These are phyloP conservation scores for Trichoderma sp. DNA, from an alignment of 2,329 filamentous ascomycete species.

Conservation along the genomic window DNA sequence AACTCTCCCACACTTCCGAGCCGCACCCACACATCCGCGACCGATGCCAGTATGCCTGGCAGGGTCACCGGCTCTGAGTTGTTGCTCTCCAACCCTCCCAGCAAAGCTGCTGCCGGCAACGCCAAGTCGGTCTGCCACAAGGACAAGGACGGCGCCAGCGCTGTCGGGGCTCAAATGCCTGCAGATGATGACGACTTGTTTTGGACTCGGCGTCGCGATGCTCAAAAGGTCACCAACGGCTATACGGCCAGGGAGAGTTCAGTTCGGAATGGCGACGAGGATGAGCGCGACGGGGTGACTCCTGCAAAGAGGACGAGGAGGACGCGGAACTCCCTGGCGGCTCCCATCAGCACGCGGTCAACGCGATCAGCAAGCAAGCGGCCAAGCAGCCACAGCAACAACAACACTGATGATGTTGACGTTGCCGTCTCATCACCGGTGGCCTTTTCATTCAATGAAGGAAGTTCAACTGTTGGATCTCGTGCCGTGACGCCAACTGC, in stretches of 20 bases:
- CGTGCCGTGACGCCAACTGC: slow-evolving; percentile 62
- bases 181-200: slow-evolving; percentile 36
- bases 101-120: slow-evolving; percentile 28
- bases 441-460: slow-evolving; percentile 50
- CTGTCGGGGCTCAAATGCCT: slow-evolving; percentile 32
- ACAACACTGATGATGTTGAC: slow-evolving; percentile 54
- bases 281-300: slow-evolving; percentile 34
- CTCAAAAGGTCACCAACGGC: slow-evolving; percentile 43
- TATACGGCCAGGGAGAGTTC: slow-evolving; percentile 41
- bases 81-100: slow-evolving; percentile 27
- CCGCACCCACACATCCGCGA: slow-evolving; percentile 30
- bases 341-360: slow-evolving; percentile 42
- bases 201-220: slow-evolving; percentile 41
- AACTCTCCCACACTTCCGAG: slow-evolving; percentile 36
- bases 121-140: slow-evolving; percentile 29
- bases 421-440: slow-evolving; percentile 53
- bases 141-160: slow-evolving; percentile 25
- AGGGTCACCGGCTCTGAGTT: slow-evolving; percentile 38
- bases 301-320: slow-evolving; percentile 37
- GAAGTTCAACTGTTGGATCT: slow-evolving; percentile 52
- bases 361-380: slow-evolving; percentile 56
- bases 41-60: slow-evolving; percentile 45
- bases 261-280: slow-evolving; percentile 35
- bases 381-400: slow-evolving; percentile 32
- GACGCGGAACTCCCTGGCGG: slow-evolving; percentile 40